Conservation (phyloP, 192 early-diverging fungal genomes). For the Coemansia brasiliensis region DNA sequence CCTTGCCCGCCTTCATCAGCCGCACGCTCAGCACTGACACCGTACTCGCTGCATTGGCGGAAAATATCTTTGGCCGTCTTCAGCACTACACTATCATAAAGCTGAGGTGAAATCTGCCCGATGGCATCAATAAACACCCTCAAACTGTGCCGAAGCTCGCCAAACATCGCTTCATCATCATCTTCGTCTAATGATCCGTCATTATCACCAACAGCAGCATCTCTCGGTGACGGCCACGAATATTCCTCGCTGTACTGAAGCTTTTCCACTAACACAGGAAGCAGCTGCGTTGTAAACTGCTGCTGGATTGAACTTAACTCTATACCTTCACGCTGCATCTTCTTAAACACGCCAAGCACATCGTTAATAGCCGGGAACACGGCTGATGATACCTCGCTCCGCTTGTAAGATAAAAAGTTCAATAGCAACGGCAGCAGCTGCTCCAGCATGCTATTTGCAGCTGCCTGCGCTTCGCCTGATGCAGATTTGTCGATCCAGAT, state of each 20-base stretch:
- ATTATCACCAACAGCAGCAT: slow-evolving; percentile 40
- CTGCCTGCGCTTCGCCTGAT: slow-evolving; percentile 35
- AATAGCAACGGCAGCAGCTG: slow-evolving; percentile 75
- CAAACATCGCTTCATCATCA: slow-evolving; percentile 61
- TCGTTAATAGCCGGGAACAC: slow-evolving; percentile 77
- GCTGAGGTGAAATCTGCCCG: slow-evolving; percentile 58
- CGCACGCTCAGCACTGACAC: slow-evolving; percentile 46
- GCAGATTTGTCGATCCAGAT: slow-evolving; percentile 46
- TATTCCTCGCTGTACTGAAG: slow-evolving; percentile 90
- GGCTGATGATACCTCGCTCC: slow-evolving; percentile 76
- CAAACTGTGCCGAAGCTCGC: slow-evolving; percentile 58
- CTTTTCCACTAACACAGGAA: slow-evolving; percentile 71
- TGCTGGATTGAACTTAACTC: slow-evolving; percentile 27
- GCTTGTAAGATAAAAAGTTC: slow-evolving; percentile 77
- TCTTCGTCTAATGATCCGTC: slow-evolving; percentile 74
- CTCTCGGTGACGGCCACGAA: slow-evolving; percentile 55
- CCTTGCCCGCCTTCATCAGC: slow-evolving; percentile 28
- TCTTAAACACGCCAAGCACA: slow-evolving; percentile 67
- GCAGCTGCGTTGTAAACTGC: slow-evolving; percentile 32
- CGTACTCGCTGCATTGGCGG: slow-evolving; percentile 50
- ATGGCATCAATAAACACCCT: slow-evolving; percentile 76
- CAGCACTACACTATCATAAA: slow-evolving; percentile 45
- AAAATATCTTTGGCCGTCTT: slow-evolving; percentile 39
- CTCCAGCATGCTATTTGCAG: slow-evolving; percentile 68
- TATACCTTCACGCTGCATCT: slow-evolving; percentile 40